Evolutionary conservation across 1,284 basidiomycete species (phyloP).

Genomic region (Cutaneotrichosporon curvatum): DNA sequence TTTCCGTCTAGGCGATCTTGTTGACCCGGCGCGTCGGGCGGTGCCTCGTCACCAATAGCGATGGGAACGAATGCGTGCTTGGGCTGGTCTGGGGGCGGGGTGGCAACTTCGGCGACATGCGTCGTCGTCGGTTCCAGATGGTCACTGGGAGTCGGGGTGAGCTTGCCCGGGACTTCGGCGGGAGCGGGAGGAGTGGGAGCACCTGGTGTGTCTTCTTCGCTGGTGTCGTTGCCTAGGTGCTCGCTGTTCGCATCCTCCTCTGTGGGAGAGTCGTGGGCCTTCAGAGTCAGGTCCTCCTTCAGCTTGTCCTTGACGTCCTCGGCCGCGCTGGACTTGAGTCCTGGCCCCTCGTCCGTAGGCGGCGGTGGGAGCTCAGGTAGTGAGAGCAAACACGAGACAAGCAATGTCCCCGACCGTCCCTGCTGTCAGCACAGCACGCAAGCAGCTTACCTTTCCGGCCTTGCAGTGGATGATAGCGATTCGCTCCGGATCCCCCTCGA

Average conservation of each 20-base stretch:
- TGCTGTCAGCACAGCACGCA: conserved; percentile 43
- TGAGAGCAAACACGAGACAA: conserved; percentile 70
- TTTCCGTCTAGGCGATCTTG: conserved; percentile 30
- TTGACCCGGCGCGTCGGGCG: conserved; percentile 19
- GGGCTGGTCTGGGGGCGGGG: not conserved
- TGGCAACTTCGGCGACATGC: not conserved
- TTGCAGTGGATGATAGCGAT: conserved; percentile 85
- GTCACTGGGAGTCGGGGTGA: too few species aligned
- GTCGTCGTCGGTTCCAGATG: not conserved
- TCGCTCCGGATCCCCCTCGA: conserved; percentile 59
- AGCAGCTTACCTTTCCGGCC: conserved; percentile 50
- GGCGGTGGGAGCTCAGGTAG: conserved; percentile 51
- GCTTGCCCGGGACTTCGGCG: too few species aligned
- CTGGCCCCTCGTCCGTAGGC: conserved; percentile 34
- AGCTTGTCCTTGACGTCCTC: not conserved
- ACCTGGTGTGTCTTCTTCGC: not conserved
- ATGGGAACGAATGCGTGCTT: conserved; percentile 22
- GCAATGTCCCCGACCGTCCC: conserved; percentile 72
- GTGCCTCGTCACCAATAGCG: conserved; percentile 29
- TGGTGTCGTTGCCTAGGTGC: conserved; percentile 1
- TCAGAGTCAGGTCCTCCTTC: conserved; percentile 1
- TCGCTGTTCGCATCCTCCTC: conserved; percentile 1
- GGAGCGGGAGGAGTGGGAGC: not conserved
- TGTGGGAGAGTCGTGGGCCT: not conserved
- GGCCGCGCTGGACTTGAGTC: not conserved